Percentiles rank a stretch among this genome's conserved stretches.
phyloP scores from a whole-genome alignment of 169 alveolate species.

The Plasmodium cynomolgi region DNA sequence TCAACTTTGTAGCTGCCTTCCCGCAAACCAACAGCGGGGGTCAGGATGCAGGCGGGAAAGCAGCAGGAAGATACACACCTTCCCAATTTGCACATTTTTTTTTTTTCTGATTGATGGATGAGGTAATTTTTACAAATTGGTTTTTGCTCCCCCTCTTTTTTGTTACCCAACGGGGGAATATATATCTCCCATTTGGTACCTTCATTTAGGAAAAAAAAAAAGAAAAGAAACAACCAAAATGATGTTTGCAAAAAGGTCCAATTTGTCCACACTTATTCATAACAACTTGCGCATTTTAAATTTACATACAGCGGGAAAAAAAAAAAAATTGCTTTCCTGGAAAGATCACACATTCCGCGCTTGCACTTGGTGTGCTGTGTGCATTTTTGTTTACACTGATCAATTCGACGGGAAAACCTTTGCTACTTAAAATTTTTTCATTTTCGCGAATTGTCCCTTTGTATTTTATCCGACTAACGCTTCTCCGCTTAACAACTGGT shows the following conservation, averaged over 20 bases:
- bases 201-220: not conserved
- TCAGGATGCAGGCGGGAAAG: not conserved
- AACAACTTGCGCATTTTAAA: not conserved
- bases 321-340: not conserved
- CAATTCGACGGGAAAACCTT: not conserved
- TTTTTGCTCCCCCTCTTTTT: not conserved
- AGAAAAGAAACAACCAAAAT: not conserved
- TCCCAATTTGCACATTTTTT: constrained; percentile 3
- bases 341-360: not conserved
- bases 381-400: not conserved
- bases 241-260: not conserved
- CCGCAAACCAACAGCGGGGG: not conserved
- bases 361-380: not conserved
- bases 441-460: not conserved
- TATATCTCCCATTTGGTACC: not conserved
- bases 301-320: not conserved
- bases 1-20: not conserved
- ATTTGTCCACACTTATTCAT: not conserved
- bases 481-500: not conserved
- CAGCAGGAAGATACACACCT: not conserved
- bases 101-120: not conserved
- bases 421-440: not conserved
- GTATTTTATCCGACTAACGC: not conserved
- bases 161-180: not conserved
- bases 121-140: not conserved